phyloP scores from a whole-genome alignment of 2,329 filamentous ascomycete species.

The Coniochaeta hoffmannii region DNA sequence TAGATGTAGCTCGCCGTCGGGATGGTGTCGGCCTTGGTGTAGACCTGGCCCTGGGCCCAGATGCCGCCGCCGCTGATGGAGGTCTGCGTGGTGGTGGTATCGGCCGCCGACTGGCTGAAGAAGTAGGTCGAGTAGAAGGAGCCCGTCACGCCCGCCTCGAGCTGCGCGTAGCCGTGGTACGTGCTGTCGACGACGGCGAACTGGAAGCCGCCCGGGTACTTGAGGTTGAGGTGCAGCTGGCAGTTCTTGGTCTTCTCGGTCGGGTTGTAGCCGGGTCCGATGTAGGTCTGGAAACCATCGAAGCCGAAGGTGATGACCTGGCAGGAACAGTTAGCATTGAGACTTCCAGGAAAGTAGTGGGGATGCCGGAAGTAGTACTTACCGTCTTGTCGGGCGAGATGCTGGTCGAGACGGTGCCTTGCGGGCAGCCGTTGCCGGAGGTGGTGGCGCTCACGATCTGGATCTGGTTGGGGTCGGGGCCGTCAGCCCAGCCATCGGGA shows the following conservation, averaged over 20 bases:
- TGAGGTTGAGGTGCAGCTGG: constrained; percentile 37
- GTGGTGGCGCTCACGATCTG: constrained; percentile 30
- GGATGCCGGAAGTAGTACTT: constrained; percentile 7
- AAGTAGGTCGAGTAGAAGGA: constrained; percentile 39
- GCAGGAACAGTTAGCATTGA: neutral
- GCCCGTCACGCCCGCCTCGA: constrained; percentile 35
- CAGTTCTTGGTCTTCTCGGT: constrained; percentile 37
- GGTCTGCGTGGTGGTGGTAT: constrained; percentile 35
- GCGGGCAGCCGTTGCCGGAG: constrained; percentile 37
- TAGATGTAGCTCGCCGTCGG: constrained; percentile 36
- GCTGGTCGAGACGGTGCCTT: constrained; percentile 32
- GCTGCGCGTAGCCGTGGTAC: constrained; percentile 40
- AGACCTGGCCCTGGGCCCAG: constrained; percentile 35
- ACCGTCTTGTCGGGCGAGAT: constrained; percentile 35
- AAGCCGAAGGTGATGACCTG: constrained; percentile 40
- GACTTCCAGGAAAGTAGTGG: neutral
- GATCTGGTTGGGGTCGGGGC: constrained; percentile 31
- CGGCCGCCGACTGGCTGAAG: constrained; percentile 36
- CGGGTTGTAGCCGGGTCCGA: constrained; percentile 29
- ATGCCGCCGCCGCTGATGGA: constrained; percentile 32
- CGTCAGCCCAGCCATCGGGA: constrained; percentile 22
- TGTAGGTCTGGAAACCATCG: constrained; percentile 39
- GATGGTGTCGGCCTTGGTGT: constrained; percentile 37
- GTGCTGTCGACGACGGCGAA: constrained; percentile 37
- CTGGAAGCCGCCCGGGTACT: constrained; percentile 39